Base-by-base conservation (phyloP, 768 basidiomycete species). In the Mycena metata region DNA sequence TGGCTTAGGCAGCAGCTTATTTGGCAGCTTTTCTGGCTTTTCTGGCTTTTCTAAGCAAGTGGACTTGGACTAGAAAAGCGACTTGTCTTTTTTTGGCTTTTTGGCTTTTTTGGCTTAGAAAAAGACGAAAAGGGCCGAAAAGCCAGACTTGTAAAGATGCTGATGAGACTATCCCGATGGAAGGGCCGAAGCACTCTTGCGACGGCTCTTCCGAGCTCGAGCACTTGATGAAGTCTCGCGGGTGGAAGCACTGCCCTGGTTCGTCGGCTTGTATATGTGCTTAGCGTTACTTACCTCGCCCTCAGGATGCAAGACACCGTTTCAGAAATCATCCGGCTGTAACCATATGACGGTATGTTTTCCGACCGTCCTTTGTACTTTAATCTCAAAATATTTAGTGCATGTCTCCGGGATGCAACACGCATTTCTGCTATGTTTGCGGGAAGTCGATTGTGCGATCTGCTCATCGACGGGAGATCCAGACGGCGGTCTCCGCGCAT, bases 191-290 rank as follows among this genome's bases (percentile, higher is more conserved):
- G 58, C 87, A 89, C 74, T 85, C 85, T 0, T 91, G 90, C 73
- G 88, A 89, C 64, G 88, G 86, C 5, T 79, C 84, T 13, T 79
- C 80, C 8, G 89, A 90, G 70, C 79, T 90, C 9, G 80, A 84
- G 5, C 75, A 83, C 57, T 64, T 89, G 45, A 86, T 89, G 86
- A 73, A 77, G 42, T 68, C 79, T 70, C 76, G 80, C 23, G 89
- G 89, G 10, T 91, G 90, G 90, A 88, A 86, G 67, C 82, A 83
- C 58, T 91, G 90, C 74, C 88, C 90, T 64, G 87, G 90, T 80
- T 16, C 45, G 26, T 54, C n/a, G 7, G 26, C 11, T 33, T 16
- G n/a, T 54, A 7, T 51, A 17, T 51, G 15, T 30, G 7, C 3
- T 17, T 19, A 11, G 15, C 35, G 33, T 19, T 8, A n/a, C 45